Base-by-base conservation (phyloP, 257 asterid genomes). In the Solanum infundibuliforme region DNA sequence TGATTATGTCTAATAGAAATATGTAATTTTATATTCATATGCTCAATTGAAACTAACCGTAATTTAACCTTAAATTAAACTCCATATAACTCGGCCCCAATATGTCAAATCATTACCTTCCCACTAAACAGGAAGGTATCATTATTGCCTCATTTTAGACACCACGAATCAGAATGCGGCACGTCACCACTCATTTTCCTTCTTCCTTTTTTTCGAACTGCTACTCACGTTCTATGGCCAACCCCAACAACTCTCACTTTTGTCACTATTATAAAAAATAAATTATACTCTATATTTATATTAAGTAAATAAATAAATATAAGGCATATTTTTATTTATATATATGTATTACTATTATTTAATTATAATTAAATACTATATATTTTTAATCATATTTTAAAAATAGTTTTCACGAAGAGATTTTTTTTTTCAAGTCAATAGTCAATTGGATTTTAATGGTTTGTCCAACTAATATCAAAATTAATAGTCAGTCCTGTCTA, bases 21-120 rank as follows among this genome's bases (percentile, higher is more conserved):
- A 4, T 62, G 1, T 62, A 10, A 62, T 62, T 3, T 9, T 4
- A 0, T 62, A 62, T n/a, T 8, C 29, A 23, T 8, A 60, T 23
- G 6, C 3, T 62, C 7, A 23, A n/a, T 62, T 62, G 7, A 62
- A 60, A 62, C 7, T 23, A n/a, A 62, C 0, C 10, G 0, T 1
- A 62, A 62, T 62, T n/a, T 43, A 43, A 43, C 5, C 13, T 43
- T 25, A 2, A 62, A 4, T 62, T n/a, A 62, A 23, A 23, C 1
- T 62, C 1, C 0, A 62, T 25, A 65, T 65, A 25, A 5, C 34
- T 65, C 18, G 0, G 0, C 0, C 1, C 5, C 68, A 20, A 23
- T 60, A 60, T 60, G 65, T 23, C 29, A 60, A 65, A 65, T 65
- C 32, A 65, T 65, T 25, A 20, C 65, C 65, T 6, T 55, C 65